phyloP scores from a whole-genome alignment of 2,329 filamentous ascomycete species.

The Aspergillus ruber region DNA sequence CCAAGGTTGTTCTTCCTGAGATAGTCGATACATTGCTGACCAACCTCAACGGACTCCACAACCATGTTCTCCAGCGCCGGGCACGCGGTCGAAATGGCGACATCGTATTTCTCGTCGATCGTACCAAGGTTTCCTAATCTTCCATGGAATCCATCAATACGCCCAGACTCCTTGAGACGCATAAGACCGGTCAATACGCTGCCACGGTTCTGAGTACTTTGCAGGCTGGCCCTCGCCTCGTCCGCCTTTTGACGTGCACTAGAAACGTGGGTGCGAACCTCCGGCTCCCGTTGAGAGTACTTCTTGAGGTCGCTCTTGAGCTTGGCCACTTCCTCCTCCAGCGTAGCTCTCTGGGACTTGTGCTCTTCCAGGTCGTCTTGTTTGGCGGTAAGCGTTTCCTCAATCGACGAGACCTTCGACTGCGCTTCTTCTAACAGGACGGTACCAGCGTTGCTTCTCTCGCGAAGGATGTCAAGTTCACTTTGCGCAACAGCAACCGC shows the following conservation, averaged over 20 bases:
- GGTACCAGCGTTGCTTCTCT: constrained; percentile 81
- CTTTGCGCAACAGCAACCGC: constrained; percentile 90
- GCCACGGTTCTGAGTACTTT: constrained; percentile 84
- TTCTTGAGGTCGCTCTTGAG: constrained; percentile 67
- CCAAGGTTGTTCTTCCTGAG: constrained; percentile 95
- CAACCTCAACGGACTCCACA: constrained; percentile 89
- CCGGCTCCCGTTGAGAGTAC: constrained; percentile 69
- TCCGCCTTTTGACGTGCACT: constrained; percentile 90
- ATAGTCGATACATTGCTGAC: constrained; percentile 97
- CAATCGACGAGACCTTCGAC: constrained; percentile 66
- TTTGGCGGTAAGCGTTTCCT: constrained; percentile 66
- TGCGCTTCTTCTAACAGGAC: constrained; percentile 78
- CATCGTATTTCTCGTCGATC: constrained; percentile 89
- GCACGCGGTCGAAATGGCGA: constrained; percentile 97
- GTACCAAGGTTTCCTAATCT: constrained; percentile 88
- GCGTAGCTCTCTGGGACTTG: constrained; percentile 62
- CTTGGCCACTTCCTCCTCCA: constrained; percentile 69
- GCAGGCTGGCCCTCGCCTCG: constrained; percentile 83
- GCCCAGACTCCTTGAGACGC: constrained; percentile 90
- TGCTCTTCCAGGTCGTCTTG: constrained; percentile 67
- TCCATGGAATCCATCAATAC: constrained; percentile 95
- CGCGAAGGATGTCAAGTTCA: constrained; percentile 82
- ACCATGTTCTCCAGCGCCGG: constrained; percentile 90
- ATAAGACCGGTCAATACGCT: constrained; percentile 88
- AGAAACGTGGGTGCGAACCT: constrained; percentile 76